Evolutionary conservation across 2,329 filamentous ascomycete genomes (phyloP).

Genomic region (Aaosphaeria pasadenensis): DNA sequence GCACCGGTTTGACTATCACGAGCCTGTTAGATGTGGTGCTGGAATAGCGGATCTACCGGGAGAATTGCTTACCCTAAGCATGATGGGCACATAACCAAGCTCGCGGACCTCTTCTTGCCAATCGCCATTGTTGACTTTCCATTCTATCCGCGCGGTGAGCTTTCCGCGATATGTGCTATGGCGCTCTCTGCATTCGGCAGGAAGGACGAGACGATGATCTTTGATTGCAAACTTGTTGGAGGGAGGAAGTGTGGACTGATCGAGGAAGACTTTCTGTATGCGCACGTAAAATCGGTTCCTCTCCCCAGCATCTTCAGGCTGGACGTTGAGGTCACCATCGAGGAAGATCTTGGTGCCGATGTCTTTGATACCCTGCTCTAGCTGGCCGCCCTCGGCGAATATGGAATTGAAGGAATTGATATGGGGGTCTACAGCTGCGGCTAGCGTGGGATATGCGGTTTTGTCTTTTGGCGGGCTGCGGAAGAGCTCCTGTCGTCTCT

Average conservation of each 20-base stretch:
- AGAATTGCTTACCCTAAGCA: constrained; percentile 69
- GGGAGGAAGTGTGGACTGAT: constrained; percentile 75
- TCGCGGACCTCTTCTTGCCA: constrained; percentile 80
- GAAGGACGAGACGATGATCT: constrained; percentile 83
- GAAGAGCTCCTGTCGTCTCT: constrained; percentile 85
- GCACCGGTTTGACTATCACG: constrained; percentile 74
- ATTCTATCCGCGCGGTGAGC: constrained; percentile 79
- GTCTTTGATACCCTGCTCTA: constrained; percentile 76
- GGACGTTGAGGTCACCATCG: constrained; percentile 64
- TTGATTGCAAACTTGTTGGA: constrained; percentile 77
- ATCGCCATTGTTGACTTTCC: constrained; percentile 81
- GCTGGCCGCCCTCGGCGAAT: constrained; percentile 68
- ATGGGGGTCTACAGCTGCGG: constrained; percentile 84
- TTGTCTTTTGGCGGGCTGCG: constrained; percentile 81
- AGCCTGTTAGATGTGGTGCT: constrained; percentile 15
- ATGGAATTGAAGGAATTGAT: constrained; percentile 94
- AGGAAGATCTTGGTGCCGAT: constrained; percentile 87
- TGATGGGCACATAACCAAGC: constrained; percentile 84
- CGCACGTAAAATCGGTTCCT: constrained; percentile 76
- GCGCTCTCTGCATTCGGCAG: constrained; percentile 89
- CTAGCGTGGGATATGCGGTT: constrained; percentile 82
- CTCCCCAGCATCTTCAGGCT: constrained; percentile 54
- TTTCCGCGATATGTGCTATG: constrained; percentile 89
- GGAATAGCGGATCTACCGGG: background rate
- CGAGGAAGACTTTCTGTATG: constrained; percentile 77